A percentile compares a stretch with the other conserved stretches of the same genome.
phyloP scores from a whole-genome alignment of 768 basidiomycete genomes.

The Punctularia strigosozonata region DNA sequence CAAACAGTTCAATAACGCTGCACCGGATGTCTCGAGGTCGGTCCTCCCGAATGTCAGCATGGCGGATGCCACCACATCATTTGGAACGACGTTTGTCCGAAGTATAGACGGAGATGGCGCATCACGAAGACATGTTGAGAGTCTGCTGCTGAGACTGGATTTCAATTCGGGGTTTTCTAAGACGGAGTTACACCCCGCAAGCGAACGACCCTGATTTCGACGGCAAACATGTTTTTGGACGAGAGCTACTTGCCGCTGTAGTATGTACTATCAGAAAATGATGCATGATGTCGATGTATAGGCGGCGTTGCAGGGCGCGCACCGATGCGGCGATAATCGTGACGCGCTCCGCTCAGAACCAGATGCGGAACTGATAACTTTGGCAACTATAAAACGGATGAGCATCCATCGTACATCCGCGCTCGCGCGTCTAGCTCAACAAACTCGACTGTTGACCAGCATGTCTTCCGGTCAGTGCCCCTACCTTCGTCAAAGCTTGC shows the following conservation, averaged over 20 bases:
- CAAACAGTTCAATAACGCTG: slow-evolving; percentile 52
- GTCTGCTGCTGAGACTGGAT: slow-evolving; percentile 71
- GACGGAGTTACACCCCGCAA: too few relatives aligned
- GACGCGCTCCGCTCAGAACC: slow-evolving; percentile 3
- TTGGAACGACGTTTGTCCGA: slow-evolving; percentile 36
- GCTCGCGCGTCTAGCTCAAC: slow-evolving; percentile 46
- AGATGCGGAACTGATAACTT: slow-evolving; percentile 8
- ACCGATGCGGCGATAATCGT: slow-evolving; percentile 9
- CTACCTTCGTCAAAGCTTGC: not conserved
- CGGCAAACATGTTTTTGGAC: too few relatives aligned
- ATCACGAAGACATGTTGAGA: slow-evolving; percentile 71
- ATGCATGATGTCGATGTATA: too few relatives aligned
- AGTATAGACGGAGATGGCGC: slow-evolving; percentile 50
- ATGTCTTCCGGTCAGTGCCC: slow-evolving; percentile 4
- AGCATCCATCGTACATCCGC: slow-evolving; percentile 8
- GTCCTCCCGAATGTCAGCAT: slow-evolving; percentile 45
- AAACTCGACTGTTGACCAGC: slow-evolving; percentile 52
- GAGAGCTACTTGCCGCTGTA: not conserved
- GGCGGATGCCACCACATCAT: slow-evolving; percentile 39
- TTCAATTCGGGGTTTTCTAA: slow-evolving; percentile 72
- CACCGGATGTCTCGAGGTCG: slow-evolving; percentile 65
- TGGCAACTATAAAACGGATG: slow-evolving; percentile 9
- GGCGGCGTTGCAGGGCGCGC: too few relatives aligned
- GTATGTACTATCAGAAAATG: slow-evolving; percentile 4
- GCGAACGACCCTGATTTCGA: too few relatives aligned